Conservation (phyloP, 345 rosid genomes). For the Eucalyptus fibrosa region DNA sequence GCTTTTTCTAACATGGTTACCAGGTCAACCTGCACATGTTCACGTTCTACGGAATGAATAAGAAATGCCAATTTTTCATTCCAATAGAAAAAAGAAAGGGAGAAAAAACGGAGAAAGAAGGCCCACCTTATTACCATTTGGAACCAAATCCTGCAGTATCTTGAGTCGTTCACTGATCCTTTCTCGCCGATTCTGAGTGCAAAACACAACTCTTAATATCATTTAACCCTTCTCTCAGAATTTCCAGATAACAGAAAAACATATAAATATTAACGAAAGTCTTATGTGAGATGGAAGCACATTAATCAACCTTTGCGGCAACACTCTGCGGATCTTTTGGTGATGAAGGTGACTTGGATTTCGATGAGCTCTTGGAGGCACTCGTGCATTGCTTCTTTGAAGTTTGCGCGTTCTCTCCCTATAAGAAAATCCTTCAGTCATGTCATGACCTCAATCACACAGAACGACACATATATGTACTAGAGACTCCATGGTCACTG, state of each 20-base stretch:
- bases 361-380: constrained; percentile 22
- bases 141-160: constrained; percentile 74
- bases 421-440: neutral
- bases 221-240: neutral
- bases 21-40: constrained; percentile 54
- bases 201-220: neutral
- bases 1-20: constrained; percentile 97
- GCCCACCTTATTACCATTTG: constrained; percentile 77
- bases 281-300: neutral
- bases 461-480: neutral
- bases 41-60: neutral
- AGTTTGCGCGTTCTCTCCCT: constrained; percentile 41
- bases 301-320: constrained; percentile 75
- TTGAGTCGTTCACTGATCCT: constrained; percentile 86
- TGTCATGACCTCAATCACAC: neutral
- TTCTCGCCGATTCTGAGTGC: constrained; percentile 77
- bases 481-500: neutral
- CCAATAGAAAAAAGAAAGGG: neutral
- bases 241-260: neutral
- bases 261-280: neutral
- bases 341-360: constrained; percentile 30
- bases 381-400: constrained; percentile 36
- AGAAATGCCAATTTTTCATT: neutral
- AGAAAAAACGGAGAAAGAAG: neutral
- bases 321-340: constrained; percentile 83